Conservation (phyloP, 306 rosid species). For the Ochetophila trinervis region DNA sequence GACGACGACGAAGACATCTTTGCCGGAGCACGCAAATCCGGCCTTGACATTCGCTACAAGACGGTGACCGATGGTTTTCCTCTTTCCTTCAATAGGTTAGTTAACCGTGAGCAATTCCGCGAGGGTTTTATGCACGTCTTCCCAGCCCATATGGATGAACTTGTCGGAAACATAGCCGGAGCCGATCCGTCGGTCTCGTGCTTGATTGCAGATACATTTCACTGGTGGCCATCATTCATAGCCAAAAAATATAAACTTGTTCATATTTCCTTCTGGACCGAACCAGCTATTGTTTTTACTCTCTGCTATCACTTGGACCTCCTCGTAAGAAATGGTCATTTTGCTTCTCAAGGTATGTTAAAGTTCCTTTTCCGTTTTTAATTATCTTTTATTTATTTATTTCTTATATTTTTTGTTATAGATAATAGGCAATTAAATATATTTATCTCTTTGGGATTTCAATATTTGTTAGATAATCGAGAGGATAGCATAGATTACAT, state of each 20-base stretch:
- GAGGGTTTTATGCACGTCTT: conserved; percentile 12
- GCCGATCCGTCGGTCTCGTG: conserved; percentile 28
- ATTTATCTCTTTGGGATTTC: not conserved
- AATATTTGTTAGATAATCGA: conserved; percentile 21
- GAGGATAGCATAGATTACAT: conserved; percentile 31
- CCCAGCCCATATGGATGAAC: conserved; percentile 32
- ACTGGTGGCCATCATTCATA: conserved; percentile 6
- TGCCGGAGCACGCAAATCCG: conserved; percentile 15
- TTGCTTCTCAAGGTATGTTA: conserved; percentile 19
- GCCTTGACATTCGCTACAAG: conserved; percentile 31
- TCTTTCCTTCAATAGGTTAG: conserved; percentile 15
- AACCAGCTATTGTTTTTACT: conserved; percentile 28
- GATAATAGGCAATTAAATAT: no score
- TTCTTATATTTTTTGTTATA: not conserved
- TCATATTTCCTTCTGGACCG: conserved; percentile 37
- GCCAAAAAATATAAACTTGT: conserved; percentile 31
- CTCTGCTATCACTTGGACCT: conserved; percentile 33
- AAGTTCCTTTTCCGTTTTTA: not conserved
- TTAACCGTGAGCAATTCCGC: conserved; percentile 14
- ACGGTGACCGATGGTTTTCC: conserved; percentile 33
- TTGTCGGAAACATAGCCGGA: conserved; percentile 20
- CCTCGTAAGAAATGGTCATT: conserved; percentile 30
- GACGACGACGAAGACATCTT: conserved; percentile 22
- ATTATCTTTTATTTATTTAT: not conserved
- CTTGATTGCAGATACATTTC: conserved; percentile 35